phyloP scores from a whole-genome alignment of 768 basidiomycete genomes.

The Trametes cinnabarina region DNA sequence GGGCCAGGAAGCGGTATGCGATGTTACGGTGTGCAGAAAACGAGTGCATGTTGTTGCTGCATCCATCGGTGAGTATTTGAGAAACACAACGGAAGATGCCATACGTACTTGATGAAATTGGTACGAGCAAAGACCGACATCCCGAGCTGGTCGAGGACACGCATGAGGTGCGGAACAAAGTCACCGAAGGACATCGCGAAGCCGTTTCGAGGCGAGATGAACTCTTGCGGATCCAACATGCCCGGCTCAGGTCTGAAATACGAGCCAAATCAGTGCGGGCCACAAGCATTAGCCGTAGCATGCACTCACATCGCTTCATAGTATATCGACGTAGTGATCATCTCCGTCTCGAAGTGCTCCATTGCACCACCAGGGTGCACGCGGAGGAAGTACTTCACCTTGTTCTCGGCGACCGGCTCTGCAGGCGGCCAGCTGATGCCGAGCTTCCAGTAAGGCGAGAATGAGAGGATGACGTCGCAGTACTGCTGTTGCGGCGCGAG shows the following conservation, averaged over 20 bases:
- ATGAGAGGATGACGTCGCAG: slow-evolving; percentile 72
- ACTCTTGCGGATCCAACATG: slow-evolving; percentile 76
- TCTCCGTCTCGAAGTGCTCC: slow-evolving; percentile 83
- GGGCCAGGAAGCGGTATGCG: slow-evolving; percentile 85
- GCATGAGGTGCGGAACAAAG: slow-evolving; percentile 77
- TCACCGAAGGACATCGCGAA: slow-evolving; percentile 82
- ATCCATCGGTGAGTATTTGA: slow-evolving; percentile 2
- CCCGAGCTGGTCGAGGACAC: slow-evolving; percentile 81
- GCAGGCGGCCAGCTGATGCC: slow-evolving; percentile 77
- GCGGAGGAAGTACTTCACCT: slow-evolving; percentile 79
- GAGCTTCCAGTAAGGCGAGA: slow-evolving; percentile 73
- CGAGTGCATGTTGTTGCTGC: slow-evolving; percentile 70
- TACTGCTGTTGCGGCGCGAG: slow-evolving; percentile 73
- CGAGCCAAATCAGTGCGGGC: too few relatives aligned
- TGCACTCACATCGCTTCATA: slow-evolving; percentile 85
- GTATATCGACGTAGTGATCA: slow-evolving; percentile 76
- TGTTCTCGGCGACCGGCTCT: slow-evolving; percentile 55
- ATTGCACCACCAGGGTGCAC: slow-evolving; percentile 83
- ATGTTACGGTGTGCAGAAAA: slow-evolving; percentile 82
- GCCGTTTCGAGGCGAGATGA: slow-evolving; percentile 78
- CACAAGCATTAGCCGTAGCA: too few relatives aligned
- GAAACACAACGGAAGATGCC: not conserved
- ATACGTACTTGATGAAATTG: slow-evolving; percentile 70
- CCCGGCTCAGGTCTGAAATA: slow-evolving; percentile 71
- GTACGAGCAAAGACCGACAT: slow-evolving; percentile 82